Percentiles rank a stretch among this genome's conserved stretches.
phyloP scores from a whole-genome alignment of 768 basidiomycete species.

The Rhizopogon roseolus region DNA sequence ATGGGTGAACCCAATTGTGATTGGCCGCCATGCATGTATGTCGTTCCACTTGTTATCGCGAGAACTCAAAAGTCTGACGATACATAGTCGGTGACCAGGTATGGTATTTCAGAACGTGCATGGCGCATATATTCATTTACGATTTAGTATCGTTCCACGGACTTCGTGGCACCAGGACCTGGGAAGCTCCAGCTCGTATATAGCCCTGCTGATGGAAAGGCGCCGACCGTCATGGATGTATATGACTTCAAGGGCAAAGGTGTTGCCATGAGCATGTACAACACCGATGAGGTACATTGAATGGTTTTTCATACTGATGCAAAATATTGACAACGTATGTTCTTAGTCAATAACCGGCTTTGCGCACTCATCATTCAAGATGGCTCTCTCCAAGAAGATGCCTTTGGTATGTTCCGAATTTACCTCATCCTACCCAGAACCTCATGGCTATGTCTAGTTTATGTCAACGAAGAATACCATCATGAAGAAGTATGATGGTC shows the following conservation, averaged over 20 bases:
- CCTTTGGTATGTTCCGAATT: slow-evolving; percentile 45
- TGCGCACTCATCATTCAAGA: slow-evolving; percentile 97
- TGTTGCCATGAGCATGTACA: slow-evolving; percentile 97
- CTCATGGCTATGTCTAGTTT: slow-evolving; percentile 46
- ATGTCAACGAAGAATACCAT: slow-evolving; percentile 99
- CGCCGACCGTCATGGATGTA: slow-evolving; percentile 67
- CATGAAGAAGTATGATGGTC: slow-evolving; percentile 95
- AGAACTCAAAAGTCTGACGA: slow-evolving; percentile 86
- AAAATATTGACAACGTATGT: background rate
- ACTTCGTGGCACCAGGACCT: slow-evolving; percentile 85
- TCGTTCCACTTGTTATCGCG: slow-evolving; percentile 19
- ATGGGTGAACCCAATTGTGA: slow-evolving; percentile 95
- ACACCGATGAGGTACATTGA: slow-evolving; percentile 79
- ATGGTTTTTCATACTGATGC: background rate
- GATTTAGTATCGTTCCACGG: slow-evolving; percentile 86
- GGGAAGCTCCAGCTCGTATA: slow-evolving; percentile 93
- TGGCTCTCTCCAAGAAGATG: slow-evolving; percentile 80
- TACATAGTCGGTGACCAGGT: slow-evolving; percentile 86
- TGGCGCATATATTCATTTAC: slow-evolving; percentile 3
- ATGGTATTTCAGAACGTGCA: slow-evolving; percentile 13
- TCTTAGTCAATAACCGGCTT: slow-evolving; percentile 85
- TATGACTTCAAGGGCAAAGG: slow-evolving; percentile 93
- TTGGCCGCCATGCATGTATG: slow-evolving; percentile 84
- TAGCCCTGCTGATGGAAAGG: slow-evolving; percentile 74
- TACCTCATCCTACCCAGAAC: slow-evolving; percentile 5